phyloP scores from a whole-genome alignment of 768 basidiomycete genomes.

The Coprinopsis sp. region DNA sequence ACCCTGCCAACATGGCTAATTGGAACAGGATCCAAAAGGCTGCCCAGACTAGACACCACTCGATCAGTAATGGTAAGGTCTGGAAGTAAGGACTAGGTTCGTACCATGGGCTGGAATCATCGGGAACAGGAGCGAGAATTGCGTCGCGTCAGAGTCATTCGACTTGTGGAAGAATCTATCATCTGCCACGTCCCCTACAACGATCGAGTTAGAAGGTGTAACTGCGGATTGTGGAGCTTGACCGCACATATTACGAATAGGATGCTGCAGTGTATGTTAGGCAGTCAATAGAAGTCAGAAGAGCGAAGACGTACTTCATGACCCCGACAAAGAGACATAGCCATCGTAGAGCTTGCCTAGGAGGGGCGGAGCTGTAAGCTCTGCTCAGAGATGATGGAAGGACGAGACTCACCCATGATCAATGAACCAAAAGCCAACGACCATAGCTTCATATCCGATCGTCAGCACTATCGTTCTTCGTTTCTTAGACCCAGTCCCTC shows the following conservation, averaged over 20 bases:
- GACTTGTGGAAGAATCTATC: slow-evolving; percentile 93
- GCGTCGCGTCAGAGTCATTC: slow-evolving; percentile 90
- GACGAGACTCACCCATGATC: slow-evolving; percentile 70
- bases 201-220: neutral
- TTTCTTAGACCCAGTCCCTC: neutral
- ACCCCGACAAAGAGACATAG: slow-evolving; percentile 79
- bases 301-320: slow-evolving; percentile 59
- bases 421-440: slow-evolving; percentile 94
- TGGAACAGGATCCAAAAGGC: slow-evolving; percentile 82
- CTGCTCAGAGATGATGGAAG: neutral
- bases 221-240: slow-evolving; percentile 1
- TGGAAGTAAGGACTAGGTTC: slow-evolving; percentile 15
- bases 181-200: slow-evolving; percentile 85
- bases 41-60: slow-evolving; percentile 66
- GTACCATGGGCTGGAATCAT: slow-evolving; percentile 66
- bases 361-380: slow-evolving; percentile 6
- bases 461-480: slow-evolving; percentile 84
- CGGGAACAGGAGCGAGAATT: slow-evolving; percentile 76
- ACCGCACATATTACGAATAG: slow-evolving; percentile 83
- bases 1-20: slow-evolving; percentile 66
- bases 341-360: slow-evolving; percentile 77
- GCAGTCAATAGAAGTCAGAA: neutral
- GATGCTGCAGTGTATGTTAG: slow-evolving; percentile 38
- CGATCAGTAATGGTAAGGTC: neutral
- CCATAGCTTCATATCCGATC: slow-evolving; percentile 73